These are phyloP conservation scores for Arachis hypogaea DNA, from an alignment of 306 rosid species.

Conservation along the genomic window DNA sequence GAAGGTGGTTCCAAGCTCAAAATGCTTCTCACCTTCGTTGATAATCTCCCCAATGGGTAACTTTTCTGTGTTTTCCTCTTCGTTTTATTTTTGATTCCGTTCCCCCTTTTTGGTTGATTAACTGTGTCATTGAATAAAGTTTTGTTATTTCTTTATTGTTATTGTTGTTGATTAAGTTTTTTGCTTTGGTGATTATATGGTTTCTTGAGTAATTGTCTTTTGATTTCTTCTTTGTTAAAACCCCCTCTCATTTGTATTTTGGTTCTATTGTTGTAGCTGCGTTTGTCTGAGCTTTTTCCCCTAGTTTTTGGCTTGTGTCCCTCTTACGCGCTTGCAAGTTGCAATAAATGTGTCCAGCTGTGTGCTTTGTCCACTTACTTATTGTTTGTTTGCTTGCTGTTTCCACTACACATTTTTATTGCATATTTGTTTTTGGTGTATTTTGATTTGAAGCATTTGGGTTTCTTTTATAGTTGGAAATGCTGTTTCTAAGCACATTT, in stretches of 20 bases:
- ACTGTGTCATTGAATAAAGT: conserved; percentile 41
- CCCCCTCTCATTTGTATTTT: neutral
- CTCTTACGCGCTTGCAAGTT: conserved; percentile 21
- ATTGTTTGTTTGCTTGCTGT: conserved; percentile 7
- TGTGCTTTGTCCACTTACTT: neutral
- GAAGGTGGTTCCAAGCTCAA: conserved; percentile 98
- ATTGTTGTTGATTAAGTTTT: neutral
- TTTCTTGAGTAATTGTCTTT: neutral
- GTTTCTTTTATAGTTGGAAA: conserved; percentile 11
- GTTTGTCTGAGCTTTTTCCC: neutral
- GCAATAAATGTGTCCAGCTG: conserved; percentile 10
- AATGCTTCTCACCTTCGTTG: conserved; percentile 93
- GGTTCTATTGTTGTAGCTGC: conserved; percentile 1
- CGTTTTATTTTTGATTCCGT: neutral
- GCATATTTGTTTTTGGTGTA: neutral
- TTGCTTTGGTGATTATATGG: neutral
- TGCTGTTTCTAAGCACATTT: neutral
- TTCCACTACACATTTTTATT: neutral
- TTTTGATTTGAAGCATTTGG: conserved; percentile 3
- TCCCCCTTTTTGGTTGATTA: neutral
- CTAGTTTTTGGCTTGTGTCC: conserved; percentile 17
- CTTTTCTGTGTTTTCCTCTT: neutral
- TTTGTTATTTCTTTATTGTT: neutral
- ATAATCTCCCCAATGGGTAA: conserved; percentile 90
- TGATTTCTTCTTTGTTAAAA: neutral